Percentiles rank a stretch among this genome's conserved stretches.
Conservation (phyloP, 2,329 filamentous ascomycete species). For the Diaporthe citrichinensis region DNA sequence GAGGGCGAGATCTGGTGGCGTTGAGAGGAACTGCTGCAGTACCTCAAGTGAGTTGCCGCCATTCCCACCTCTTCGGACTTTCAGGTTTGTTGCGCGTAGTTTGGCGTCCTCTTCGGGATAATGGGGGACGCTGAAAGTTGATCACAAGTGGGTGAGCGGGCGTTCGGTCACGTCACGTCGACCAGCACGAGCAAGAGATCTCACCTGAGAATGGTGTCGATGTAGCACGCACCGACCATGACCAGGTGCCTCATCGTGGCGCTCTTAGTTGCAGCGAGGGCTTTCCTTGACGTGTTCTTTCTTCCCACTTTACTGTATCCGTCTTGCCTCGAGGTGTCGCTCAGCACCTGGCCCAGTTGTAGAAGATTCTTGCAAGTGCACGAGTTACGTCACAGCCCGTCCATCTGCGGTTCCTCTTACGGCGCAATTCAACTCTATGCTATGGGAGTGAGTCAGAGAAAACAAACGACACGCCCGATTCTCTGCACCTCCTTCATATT, state of each 20-base stretch:
- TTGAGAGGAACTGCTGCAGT: slow-evolving; percentile 71
- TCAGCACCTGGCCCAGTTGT: background rate
- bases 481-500: background rate
- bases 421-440: background rate
- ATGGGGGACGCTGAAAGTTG: slow-evolving; percentile 68
- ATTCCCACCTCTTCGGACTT: slow-evolving; percentile 78
- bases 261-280: background rate
- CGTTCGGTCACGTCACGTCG: no score
- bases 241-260: slow-evolving; percentile 62
- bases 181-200: slow-evolving; percentile 43
- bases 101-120: slow-evolving; percentile 82
- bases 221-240: slow-evolving; percentile 77
- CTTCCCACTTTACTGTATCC: background rate
- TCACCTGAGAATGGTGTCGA: slow-evolving; percentile 79
- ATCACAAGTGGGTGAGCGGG: slow-evolving; percentile 18
- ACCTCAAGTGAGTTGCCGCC: slow-evolving; percentile 81
- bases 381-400: background rate
- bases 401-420: background rate
- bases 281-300: background rate
- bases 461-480: background rate
- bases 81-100: slow-evolving; percentile 72
- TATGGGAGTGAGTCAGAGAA: background rate
- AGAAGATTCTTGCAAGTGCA: slow-evolving; percentile 5
- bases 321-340: background rate
- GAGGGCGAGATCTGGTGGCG: slow-evolving; percentile 46